phyloP scores from a whole-genome alignment of 208 protist species.

The Trypanosoma boissoni region DNA sequence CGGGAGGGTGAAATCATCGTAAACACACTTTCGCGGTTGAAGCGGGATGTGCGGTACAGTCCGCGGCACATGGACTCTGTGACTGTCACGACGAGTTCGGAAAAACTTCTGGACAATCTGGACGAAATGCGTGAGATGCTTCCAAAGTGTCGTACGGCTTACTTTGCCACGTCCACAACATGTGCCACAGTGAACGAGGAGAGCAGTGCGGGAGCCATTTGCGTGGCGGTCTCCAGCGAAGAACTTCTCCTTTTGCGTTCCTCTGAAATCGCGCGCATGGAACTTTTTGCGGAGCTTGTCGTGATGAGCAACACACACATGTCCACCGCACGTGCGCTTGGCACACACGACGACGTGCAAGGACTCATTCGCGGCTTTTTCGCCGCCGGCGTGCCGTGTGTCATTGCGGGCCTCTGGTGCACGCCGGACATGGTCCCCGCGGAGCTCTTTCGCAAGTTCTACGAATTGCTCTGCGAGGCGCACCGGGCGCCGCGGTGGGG shows the following conservation, averaged over 20 bases:
- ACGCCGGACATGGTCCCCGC: constrained; percentile 85
- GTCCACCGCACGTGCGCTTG: constrained; percentile 29
- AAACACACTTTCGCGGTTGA: constrained; percentile 29
- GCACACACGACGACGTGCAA: constrained; percentile 59
- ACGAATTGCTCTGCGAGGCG: constrained; percentile 38
- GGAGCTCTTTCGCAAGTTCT: constrained; percentile 76
- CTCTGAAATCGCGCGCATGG: constrained; percentile 65
- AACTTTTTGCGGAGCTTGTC: constrained; percentile 85
- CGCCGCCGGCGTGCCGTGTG: constrained; percentile 67
- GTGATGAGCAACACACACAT: constrained; percentile 82
- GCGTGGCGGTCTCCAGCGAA: constrained; percentile 21
- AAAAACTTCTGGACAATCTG: constrained; percentile 51
- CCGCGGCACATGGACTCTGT: constrained; percentile 19
- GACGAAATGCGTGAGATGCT: constrained; percentile 40
- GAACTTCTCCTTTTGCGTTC: constrained; percentile 54
- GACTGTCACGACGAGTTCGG: constrained; percentile 32
- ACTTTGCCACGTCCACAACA: constrained; percentile 29
- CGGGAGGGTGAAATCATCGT: constrained; percentile 56
- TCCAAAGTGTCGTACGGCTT: constrained; percentile 31
- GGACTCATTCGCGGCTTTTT: constrained; percentile 70
- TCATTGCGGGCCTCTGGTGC: constrained; percentile 86
- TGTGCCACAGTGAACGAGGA: constrained; percentile 22
- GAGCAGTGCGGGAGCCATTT: constrained; percentile 27
- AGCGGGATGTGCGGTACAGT: constrained; percentile 16
- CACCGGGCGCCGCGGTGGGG: constrained; percentile 5